A percentile compares a stretch with the other conserved stretches of the same genome.
These are phyloP conservation scores for Leccinum uliginosum DNA, from an alignment of 768 basidiomycete species.

Conservation along the genomic window DNA sequence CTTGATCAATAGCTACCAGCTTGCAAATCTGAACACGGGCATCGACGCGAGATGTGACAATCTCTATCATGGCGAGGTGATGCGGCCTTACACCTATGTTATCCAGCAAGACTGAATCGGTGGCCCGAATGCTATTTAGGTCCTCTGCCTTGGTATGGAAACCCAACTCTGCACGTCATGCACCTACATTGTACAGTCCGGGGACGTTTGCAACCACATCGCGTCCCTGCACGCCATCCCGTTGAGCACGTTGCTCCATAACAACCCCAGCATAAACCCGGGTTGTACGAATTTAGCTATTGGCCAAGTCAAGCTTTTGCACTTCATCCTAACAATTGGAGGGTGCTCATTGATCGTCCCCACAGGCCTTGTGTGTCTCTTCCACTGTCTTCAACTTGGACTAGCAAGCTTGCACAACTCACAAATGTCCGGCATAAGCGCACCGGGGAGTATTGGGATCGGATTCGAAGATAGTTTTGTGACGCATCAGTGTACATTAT, in stretches of 20 bases:
- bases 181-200: constrained; percentile 40
- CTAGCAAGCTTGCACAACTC: not conserved
- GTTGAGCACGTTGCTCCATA: constrained; percentile 43
- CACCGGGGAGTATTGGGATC: not conserved
- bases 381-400: constrained; percentile 13
- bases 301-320: constrained; percentile 45
- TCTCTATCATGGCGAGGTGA: constrained; percentile 46
- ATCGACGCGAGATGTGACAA: constrained; percentile 52
- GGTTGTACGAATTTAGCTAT: constrained; percentile 50
- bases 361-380: constrained; percentile 27
- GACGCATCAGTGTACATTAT: not conserved
- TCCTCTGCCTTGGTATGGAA: constrained; percentile 50
- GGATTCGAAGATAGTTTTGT: not conserved
- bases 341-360: not conserved
- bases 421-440: not conserved
- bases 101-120: not conserved
- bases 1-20: constrained; percentile 45
- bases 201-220: constrained; percentile 51
- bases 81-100: not conserved
- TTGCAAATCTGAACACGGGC: constrained; percentile 43
- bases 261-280: constrained; percentile 62
- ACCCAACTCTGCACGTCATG: constrained; percentile 39
- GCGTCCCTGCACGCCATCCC: constrained; percentile 38
- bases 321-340: not conserved
- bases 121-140: constrained; percentile 16